Base-by-base conservation (phyloP, 228 moss, liverwort and hornwort genomes). In the Sphagnum magellanicum region DNA sequence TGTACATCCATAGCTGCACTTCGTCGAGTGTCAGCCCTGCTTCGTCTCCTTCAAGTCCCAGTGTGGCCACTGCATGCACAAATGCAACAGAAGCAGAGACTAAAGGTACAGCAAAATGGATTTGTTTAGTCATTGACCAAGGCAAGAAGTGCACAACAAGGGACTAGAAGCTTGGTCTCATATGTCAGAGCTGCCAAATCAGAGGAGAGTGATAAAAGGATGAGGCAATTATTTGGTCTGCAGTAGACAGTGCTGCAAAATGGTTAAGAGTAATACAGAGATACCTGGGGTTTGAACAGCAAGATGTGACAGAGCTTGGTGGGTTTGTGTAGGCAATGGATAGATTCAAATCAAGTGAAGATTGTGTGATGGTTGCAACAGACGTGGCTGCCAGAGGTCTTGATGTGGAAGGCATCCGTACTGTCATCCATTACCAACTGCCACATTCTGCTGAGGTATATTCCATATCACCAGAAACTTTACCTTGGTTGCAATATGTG, bases 381-480 rank as follows among this genome's bases (percentile, higher is more conserved):
- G 98, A 98, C 78, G 98, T 98, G 63, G 98, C 98, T 14, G 98
- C 94, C 68, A 86, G 98, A 81, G 98, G 98, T 47, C 87, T 98
- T 60, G 98, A 98, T 70, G 89, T 98, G 69, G 78, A 84, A 65
- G 94, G 92, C 51, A 89, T 98, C 71, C 88, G 94, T 52, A 94
- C 94, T 58, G 98, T 98, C 49, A 79, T 98, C 15, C 98, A 98
- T 77, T 94, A 93, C 71, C 94, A 98, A 70, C 68, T 98, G 70
- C 92, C 98, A 55, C 98, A 98, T 71, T 98, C 98, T 63, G 98
- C 98, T 49, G 93, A 98, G 92, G 92, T 94, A 83, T 14, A 49
- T 49, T 8, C 9, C 9, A 8, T 12, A 55, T 8, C 8, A 12
- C 55, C 8, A 55, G 8, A 63, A 63, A 63, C 47, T 63, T 1